phyloP scores from a whole-genome alignment of 179 eudicot species.

The Gypsophila paniculata region DNA sequence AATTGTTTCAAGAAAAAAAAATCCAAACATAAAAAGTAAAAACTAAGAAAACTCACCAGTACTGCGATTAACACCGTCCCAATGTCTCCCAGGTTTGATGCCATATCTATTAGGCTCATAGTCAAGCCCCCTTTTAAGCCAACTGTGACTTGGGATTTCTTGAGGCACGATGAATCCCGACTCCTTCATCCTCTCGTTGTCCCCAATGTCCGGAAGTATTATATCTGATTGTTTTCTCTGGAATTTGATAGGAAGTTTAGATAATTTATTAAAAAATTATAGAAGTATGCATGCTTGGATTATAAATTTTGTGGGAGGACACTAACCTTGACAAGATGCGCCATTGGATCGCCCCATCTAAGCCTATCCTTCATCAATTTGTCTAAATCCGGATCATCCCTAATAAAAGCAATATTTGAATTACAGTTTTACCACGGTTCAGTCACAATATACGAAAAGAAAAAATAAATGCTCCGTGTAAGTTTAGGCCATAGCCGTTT shows the following conservation, averaged over 20 bases:
- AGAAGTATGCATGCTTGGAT: background rate
- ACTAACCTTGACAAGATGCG: conserved; percentile 80
- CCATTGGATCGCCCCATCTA: conserved; percentile 99
- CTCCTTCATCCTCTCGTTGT: conserved; percentile 78
- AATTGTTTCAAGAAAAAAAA: background rate
- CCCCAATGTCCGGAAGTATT: conserved; percentile 63
- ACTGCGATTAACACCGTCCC: conserved; percentile 98
- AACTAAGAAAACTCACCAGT: conserved; percentile 53
- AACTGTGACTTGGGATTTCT: conserved; percentile 82
- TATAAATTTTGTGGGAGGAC: background rate
- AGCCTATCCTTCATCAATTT: conserved; percentile 65
- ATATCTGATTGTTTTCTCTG: conserved; percentile 62
- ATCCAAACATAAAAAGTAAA: background rate
- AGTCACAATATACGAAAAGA: background rate
- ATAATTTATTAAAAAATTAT: background rate
- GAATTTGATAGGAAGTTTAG: conserved; percentile 16
- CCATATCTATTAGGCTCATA: conserved; percentile 86
- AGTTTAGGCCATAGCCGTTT: background rate
- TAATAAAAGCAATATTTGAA: conserved; percentile 21
- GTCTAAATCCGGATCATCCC: conserved; percentile 94
- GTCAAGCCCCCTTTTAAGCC: conserved; percentile 73
- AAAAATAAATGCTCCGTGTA: background rate
- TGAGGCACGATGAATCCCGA: conserved; percentile 95
- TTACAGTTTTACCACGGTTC: conserved; percentile 2
- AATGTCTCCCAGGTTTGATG: conserved; percentile 90